Base-by-base conservation (phyloP, 2,329 filamentous ascomycete genomes). In the Verticillium nonalfalfae region DNA sequence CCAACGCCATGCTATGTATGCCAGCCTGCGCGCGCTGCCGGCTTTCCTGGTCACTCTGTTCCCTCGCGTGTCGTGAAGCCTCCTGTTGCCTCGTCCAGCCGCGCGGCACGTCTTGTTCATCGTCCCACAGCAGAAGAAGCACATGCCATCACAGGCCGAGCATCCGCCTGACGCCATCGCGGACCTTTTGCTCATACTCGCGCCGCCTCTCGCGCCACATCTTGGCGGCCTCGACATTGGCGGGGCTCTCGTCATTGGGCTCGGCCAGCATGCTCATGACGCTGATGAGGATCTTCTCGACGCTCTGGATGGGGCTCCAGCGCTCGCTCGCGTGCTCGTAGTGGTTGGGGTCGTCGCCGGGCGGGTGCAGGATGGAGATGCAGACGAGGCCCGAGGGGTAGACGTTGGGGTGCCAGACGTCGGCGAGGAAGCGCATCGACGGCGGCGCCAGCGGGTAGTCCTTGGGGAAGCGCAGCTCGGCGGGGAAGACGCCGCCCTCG, bases 201-300 rank as follows among this genome's bases (percentile, higher is more conserved):
- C 78, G 72, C 66, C 93, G 85, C 64, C 88, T 82, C 70, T 97
- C 93, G 64, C 94, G 85, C 93, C 94, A 98, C 90, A 97, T 91
- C 79, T 95, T 92, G 62, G 93, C 94, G 1, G 94, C 94, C 78
- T 98, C 94, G 52, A 98, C 90, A 72, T 98, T 98, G 62, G 94
- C 94, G 0, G 94, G 94, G 66, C 90, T 95, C 82, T 98, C 94
- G 72, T 98, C 94, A 75, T 98, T 98, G 63, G 94, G 93, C 78
- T 97, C 93, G 1, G 93, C 93, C 56, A 98, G 85, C 93, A 98
- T 98, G 76, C 92, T 97, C 90, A 98, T 98, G 63, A 98, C 94
- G 57, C 88, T 93, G 62, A 98, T 93, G 68, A 98, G 81, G 68
- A 98, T 98, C 81, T 97, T 98, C 79, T 98, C 95, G 67, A 97